Percentiles rank a stretch among this genome's conserved stretches.
phyloP scores from a whole-genome alignment of 2,329 filamentous ascomycete genomes.

The Aspergillus chevalieri region DNA sequence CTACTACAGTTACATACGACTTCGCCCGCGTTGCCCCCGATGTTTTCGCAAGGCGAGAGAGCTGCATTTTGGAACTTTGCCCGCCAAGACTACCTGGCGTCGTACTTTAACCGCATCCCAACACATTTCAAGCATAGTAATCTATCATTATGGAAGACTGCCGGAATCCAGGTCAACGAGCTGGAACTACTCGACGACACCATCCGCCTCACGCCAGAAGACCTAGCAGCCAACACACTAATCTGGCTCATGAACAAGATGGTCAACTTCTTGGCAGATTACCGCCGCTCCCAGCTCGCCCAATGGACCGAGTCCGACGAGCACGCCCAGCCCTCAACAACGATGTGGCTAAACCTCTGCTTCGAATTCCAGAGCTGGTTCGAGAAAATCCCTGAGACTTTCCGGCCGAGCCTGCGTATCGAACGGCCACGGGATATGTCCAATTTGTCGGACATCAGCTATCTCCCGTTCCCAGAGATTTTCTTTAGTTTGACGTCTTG shows the following conservation, averaged over 20 bases:
- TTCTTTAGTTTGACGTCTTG: constrained; percentile 59
- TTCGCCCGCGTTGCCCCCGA: constrained; percentile 7
- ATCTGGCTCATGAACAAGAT: constrained; percentile 59
- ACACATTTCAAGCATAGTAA: constrained; percentile 55
- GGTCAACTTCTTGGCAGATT: constrained; percentile 56
- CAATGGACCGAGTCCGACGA: constrained; percentile 28
- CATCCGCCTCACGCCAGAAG: constrained; percentile 45
- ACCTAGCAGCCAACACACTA: constrained; percentile 55
- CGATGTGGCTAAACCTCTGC: constrained; percentile 49
- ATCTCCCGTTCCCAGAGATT: constrained; percentile 46
- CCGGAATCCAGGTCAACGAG: constrained; percentile 47
- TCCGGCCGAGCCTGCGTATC: constrained; percentile 49
- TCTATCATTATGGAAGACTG: constrained; percentile 54
- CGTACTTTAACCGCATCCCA: constrained; percentile 53
- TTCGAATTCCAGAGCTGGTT: constrained; percentile 54
- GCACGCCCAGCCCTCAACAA: constrained; percentile 41
- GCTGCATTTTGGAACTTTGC: constrained; percentile 62
- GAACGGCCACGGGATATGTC: constrained; percentile 31
- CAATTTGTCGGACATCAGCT: constrained; percentile 24
- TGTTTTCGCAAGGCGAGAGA: constrained; percentile 46
- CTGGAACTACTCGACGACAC: constrained; percentile 27
- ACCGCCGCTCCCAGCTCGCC: constrained; percentile 44
- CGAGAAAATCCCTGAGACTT: constrained; percentile 52
- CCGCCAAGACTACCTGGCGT: constrained; percentile 55
- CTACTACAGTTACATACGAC: constrained; percentile 29